Evolutionary conservation across 768 basidiomycete genomes (phyloP), one percentile per base, ranked within the genome.

Genomic region (Tremella yokohamensis): DNA sequence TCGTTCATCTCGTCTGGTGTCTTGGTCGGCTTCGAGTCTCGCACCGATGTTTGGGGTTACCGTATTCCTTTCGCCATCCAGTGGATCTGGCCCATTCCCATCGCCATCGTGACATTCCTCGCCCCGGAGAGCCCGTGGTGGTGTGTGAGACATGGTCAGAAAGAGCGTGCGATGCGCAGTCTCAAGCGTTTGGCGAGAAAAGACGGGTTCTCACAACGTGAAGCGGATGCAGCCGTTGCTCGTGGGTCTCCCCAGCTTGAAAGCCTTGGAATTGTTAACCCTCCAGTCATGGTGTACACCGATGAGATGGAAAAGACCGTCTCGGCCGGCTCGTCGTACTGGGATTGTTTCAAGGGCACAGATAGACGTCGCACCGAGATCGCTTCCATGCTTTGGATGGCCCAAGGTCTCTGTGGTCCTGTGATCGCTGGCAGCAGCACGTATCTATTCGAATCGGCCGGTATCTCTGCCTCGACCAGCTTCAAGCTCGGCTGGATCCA

Each of bases 1-100:
- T 69, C 70, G 56, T 44, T 74, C 40, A 63, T 72, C 55, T 67
- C 63, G 26, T 60, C 65, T 38, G 70, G 73, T 16, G 65, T 74
- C 26, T 48, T 68, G 3, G 44, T 44, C 15, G 54, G 50, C 45
- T 59, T 54, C 55, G 57, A 26, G 37, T 58, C 16, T 19, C 57
- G 15, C 20, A 49, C 40, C n/a, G 54, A 54, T 34, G 54, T 65
- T 26, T 69, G 64, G 68, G 68, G 56, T 12, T 69, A 62, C 49
- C 56, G 62, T 34, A 40, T 77, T 44, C 70, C 64, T 8, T 71
- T 71, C 52, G 68, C 65, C 8, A 11, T 69, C 1, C 68, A 69
- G 40, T 66, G 48, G 48, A 49, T 49, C 24, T 49, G 48, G 48
- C 48, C 48, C 16, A 49, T 49, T 24, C 48, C 48, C 8, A 49